Evolutionary conservation across 805 yeast species (phyloP), one percentile per base, ranked within the genome.

Genomic region (Nakazawaea pomicola): DNA sequence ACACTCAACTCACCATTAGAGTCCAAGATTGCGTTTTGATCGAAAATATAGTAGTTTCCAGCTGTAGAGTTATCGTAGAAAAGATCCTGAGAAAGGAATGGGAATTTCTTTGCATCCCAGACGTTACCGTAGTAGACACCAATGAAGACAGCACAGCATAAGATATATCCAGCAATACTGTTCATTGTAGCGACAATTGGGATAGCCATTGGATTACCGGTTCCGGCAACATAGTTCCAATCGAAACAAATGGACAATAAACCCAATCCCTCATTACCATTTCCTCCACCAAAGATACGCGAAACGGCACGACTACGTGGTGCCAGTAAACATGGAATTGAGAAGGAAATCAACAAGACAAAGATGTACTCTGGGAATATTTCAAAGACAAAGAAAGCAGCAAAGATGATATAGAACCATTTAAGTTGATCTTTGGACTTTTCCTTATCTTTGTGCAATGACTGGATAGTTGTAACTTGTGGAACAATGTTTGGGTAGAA

Each of bases 71-170:
- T 54, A 29, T 46, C 54, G 43, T 51, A 51, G 48, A 45, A 58
- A 32, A 59, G 49, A 21, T 48, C 47, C 46, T 59, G 62, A 4
- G 64, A 59, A 49, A 59, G 39, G 55, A 60, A 58, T 46, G 64
- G 64, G 51, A 59, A 57, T 44, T 50, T 56, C 30, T 54, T 49
- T 27, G 61, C 56, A 18, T 57, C 52, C 62, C 62, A 58, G 38
- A 58, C 52, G 43, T 58, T 57, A 36, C 61, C 61, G 44, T 55
- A 58, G 49, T 57, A 57, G 36, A 59, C 58, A 45, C 55, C 61
- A 33, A 50, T 29, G 50, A 54, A 53, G 23, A 52, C 53, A 33
- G 40, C 39, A 36, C 50, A 49, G 36, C 56, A 52, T 31, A 57
- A 53, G 49, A 57, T 36, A 49, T 57, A 57, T 6, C 62, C 62